Evolutionary conservation across 2,329 filamentous ascomycete genomes (phyloP).

Genomic region (Ophiostoma tasmaniense): DNA sequence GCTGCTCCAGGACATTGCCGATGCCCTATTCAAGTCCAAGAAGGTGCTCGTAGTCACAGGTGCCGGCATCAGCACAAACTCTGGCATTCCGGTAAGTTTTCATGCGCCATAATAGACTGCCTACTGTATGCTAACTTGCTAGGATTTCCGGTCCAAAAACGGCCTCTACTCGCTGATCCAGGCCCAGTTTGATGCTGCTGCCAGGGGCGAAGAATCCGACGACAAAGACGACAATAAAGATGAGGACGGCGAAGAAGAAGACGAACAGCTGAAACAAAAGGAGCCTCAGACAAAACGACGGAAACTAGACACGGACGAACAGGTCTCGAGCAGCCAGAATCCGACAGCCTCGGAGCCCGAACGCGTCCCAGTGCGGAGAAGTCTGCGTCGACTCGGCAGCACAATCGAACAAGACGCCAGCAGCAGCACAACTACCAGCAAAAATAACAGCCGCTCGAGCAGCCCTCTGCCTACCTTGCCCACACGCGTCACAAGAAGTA

Average conservation of each 20-base stretch:
- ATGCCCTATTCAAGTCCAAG: conserved; percentile 53
- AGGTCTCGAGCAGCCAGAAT: neutral
- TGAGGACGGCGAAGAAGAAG: conserved; percentile 5
- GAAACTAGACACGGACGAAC: conserved; percentile 23
- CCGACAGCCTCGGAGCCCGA: neutral
- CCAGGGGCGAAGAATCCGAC: conserved; percentile 19
- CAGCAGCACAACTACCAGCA: neutral
- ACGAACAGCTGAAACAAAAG: conserved; percentile 11
- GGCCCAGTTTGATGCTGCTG: conserved; percentile 50
- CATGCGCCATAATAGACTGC: neutral
- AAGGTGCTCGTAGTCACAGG: conserved; percentile 66
- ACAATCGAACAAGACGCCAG: neutral
- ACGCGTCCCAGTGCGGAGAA: neutral
- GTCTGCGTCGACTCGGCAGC: neutral
- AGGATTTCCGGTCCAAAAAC: conserved; percentile 67
- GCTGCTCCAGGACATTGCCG: conserved; percentile 56
- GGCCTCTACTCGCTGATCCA: conserved; percentile 66
- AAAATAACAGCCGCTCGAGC: neutral
- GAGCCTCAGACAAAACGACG: conserved; percentile 27
- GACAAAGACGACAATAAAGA: conserved; percentile 6
- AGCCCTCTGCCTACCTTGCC: neutral
- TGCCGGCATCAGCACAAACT: conserved; percentile 67
- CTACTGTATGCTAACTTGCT: neutral
- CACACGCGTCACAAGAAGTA: neutral
- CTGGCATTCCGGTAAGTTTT: conserved; percentile 59